A percentile compares a stretch with the other conserved stretches of the same genome.
Conservation (phyloP, 2,329 filamentous ascomycete species). For the Endoconidiophora polonica region DNA sequence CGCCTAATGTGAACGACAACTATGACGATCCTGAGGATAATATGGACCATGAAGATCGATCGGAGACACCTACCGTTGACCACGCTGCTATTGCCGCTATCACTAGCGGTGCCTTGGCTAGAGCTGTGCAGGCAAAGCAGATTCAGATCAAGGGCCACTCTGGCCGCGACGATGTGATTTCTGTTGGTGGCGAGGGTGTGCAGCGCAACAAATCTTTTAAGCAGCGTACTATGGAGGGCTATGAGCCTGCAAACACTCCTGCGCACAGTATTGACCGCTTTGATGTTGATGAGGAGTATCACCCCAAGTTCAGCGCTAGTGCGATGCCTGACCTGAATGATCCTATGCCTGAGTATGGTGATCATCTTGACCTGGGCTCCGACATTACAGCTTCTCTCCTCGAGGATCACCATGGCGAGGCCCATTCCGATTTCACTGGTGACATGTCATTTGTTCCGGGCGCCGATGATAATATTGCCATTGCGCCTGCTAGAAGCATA, state of each 20-base stretch:
- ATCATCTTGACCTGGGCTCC: conserved; percentile 44
- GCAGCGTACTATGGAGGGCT: conserved; percentile 42
- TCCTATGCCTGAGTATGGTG: conserved; percentile 63
- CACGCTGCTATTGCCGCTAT: conserved; percentile 27
- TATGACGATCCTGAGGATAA: not conserved
- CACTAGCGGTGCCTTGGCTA: conserved; percentile 37
- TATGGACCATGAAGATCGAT: conserved; percentile 12
- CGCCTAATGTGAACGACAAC: not conserved
- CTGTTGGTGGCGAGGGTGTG: conserved; percentile 28
- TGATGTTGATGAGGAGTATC: conserved; percentile 23
- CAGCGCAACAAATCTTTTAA: conserved; percentile 48
- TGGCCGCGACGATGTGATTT: conserved; percentile 17
- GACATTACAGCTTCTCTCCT: conserved; percentile 76
- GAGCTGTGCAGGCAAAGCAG: conserved; percentile 33
- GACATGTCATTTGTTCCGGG: conserved; percentile 11
- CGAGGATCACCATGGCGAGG: conserved; percentile 22
- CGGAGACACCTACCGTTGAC: conserved; percentile 35
- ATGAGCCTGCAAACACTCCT: conserved; percentile 37
- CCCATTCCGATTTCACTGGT: not conserved
- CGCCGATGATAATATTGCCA: conserved; percentile 10
- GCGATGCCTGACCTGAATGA: conserved; percentile 52
- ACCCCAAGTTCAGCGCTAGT: conserved; percentile 46
- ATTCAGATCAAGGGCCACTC: conserved; percentile 14
- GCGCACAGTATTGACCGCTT: conserved; percentile 42
- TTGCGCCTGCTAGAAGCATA: conserved; percentile 5